Conservation (phyloP, 305 asterid species). For the Solanum hybrid region DNA sequence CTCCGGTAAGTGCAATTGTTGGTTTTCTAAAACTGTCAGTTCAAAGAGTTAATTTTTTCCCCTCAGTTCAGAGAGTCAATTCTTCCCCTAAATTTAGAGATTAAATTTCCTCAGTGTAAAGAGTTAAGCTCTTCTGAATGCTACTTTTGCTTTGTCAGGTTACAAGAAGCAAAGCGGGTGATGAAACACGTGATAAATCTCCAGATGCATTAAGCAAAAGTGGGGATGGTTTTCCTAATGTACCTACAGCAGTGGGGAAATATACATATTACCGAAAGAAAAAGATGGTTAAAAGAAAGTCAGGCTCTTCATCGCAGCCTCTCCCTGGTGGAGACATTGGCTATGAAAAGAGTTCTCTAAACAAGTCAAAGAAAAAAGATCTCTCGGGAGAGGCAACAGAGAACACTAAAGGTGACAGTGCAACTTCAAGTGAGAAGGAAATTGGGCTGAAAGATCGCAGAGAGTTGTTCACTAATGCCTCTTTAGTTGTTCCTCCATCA, state of each 20-base stretch:
- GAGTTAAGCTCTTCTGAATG: neutral
- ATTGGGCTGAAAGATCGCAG: constrained; percentile 15
- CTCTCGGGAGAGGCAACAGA: constrained; percentile 21
- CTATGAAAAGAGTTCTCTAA: constrained; percentile 24
- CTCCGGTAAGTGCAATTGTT: constrained; percentile 32
- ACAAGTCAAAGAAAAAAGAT: constrained; percentile 41
- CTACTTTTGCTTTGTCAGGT: constrained; percentile 22
- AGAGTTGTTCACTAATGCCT: constrained; percentile 14
- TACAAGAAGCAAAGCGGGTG: constrained; percentile 11
- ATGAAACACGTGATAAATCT: constrained; percentile 23
- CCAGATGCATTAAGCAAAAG: neutral
- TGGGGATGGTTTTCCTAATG: neutral
- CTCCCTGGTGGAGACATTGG: constrained; percentile 25
- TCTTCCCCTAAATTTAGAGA: neutral
- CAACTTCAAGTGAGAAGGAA: constrained; percentile 12
- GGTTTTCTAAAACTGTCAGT: constrained; percentile 3
- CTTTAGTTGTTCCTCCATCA: constrained; percentile 1
- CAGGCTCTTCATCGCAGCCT: constrained; percentile 35
- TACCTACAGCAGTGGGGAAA: constrained; percentile 34
- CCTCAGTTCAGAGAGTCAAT: neutral
- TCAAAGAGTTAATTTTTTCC: neutral
- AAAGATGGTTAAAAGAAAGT: constrained; percentile 30
- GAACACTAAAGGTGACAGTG: constrained; percentile 18
- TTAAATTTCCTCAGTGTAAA: neutral
- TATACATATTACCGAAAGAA: constrained; percentile 56